Base-by-base conservation (phyloP, 768 basidiomycete species). In the Phanerochaete carnosa region DNA sequence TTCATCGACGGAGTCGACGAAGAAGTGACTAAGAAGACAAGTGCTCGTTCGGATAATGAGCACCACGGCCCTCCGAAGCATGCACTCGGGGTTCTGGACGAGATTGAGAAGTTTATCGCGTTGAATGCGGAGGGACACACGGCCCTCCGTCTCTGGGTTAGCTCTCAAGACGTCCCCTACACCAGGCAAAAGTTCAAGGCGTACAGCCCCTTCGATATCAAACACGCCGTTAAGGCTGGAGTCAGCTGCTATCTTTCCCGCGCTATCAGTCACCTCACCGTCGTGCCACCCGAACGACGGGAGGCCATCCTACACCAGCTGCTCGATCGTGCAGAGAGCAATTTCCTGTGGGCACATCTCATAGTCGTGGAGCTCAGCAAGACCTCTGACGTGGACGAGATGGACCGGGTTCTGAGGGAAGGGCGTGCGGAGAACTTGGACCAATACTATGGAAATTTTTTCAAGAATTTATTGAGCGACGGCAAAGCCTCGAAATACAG, bases 1-100 rank as follows among this genome's bases (percentile, higher is more conserved):
- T 54, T 72, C 35, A 19, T 73, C 8, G 72, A 73, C 29, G 72
- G 70, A 26, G 65, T 73, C 26, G 72, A 73, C 56, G 69, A 73
- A 52, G 70, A 58, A 23, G 26, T 51, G 3, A 16, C 57, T n/a
- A 55, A 35, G 19, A 29, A 4, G 15, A 22, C 29, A 4, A 19
- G 19, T 4, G 33, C 8, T 15, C 19, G 39, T 19, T 4, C 39
- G 19, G 19, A 43, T 19, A 19, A 19, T 19, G 50, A 47, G 26
- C 37, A 7, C 7, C 19, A n/a, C 22, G 55, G 13, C 39, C 25
- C 23, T 28, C 4, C 8, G 37, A 52, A 32, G 32, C 23, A 49
- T 11, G 49, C 35, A 30, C 23, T 51, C 33, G 37, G 33, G 13
- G 35, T 59, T 23, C 49, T 59, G 12, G 58, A 32, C 35, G n/a